phyloP scores from a whole-genome alignment of 1,284 basidiomycete species.

The Ceratorhiza oryzae-sativae region DNA sequence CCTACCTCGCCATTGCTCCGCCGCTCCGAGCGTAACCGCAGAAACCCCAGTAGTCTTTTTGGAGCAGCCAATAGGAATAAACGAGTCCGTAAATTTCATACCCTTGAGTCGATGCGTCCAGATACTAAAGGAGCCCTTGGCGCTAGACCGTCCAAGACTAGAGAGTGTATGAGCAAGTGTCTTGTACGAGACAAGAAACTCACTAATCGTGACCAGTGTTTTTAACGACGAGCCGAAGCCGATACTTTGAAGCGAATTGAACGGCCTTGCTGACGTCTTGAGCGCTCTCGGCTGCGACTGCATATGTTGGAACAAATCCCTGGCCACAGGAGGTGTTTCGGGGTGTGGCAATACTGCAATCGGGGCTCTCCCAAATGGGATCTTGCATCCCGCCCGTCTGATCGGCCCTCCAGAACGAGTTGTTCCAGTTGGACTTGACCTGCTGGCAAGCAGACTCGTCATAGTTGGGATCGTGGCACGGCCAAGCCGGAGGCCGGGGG shows the following conservation, averaged over 20 bases:
- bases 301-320: conserved; percentile 26
- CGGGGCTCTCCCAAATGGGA: background rate
- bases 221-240: conserved; percentile 21
- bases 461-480: conserved; percentile 1
- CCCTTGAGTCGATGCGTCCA: conserved; percentile 32
- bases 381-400: conserved; percentile 28
- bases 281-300: conserved; percentile 3
- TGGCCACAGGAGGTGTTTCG: conserved; percentile 14
- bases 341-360: background rate
- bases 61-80: background rate
- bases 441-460: conserved; percentile 11
- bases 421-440: conserved; percentile 34
- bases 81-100: conserved; percentile 39
- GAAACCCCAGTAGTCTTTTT: background rate
- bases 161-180: background rate
- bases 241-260: conserved; percentile 15
- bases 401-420: conserved; percentile 32
- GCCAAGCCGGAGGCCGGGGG: conserved; percentile 22
- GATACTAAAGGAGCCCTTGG: conserved; percentile 35
- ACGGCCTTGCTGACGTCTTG: conserved; percentile 23
- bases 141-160: conserved; percentile 38
- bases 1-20: conserved; percentile 37
- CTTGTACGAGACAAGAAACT: background rate
- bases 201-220: conserved; percentile 36
- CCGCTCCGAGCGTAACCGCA: conserved; percentile 32